Conservation (phyloP, 345 rosid species). For the Balakata baccata region DNA sequence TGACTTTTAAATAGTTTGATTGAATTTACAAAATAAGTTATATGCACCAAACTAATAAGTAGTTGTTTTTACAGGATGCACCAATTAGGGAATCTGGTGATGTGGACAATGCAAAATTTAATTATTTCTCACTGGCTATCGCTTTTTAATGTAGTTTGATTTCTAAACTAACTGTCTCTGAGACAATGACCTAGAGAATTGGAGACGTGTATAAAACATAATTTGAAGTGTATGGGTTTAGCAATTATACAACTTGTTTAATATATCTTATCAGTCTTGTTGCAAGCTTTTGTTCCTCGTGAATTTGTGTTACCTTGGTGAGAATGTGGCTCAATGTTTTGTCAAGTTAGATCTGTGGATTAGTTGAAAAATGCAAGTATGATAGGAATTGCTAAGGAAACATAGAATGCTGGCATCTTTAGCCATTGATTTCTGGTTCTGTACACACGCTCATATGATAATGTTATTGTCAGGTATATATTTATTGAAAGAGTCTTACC, state of each 20-base stretch:
- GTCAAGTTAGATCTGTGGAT: background rate
- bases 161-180: background rate
- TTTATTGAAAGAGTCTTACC: background rate
- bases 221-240: background rate
- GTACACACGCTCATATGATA: background rate
- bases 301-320: background rate
- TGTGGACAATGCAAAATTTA: constrained; percentile 66
- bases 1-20: background rate
- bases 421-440: background rate
- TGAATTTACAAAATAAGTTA: constrained; percentile 9
- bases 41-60: constrained; percentile 13
- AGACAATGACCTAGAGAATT: background rate
- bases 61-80: constrained; percentile 65
- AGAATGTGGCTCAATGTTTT: background rate
- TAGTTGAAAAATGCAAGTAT: background rate
- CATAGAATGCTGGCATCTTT: background rate
- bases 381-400: background rate
- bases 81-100: constrained; percentile 93
- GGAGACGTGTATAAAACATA: background rate
- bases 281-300: background rate
- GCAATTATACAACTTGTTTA: background rate
- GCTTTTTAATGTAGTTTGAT: background rate
- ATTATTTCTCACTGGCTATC: constrained; percentile 7
- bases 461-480: background rate
- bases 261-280: background rate